Percentiles rank a stretch among this genome's conserved stretches.
Conservation (phyloP, 495 filamentous ascomycete genomes). For the Penicillium antarcticum region DNA sequence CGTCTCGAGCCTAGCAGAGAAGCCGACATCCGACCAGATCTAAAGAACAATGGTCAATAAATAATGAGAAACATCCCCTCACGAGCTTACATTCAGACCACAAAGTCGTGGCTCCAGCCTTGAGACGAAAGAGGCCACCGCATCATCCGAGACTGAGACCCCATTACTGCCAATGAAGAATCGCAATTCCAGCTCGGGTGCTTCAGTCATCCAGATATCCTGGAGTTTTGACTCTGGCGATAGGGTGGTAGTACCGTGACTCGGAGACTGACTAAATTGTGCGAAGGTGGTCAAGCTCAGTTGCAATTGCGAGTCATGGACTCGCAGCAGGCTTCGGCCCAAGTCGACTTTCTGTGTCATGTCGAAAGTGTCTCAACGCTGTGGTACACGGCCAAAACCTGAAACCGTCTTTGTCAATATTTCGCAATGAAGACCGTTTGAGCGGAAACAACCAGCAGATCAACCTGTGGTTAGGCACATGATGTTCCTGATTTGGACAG, state of each 20-base stretch:
- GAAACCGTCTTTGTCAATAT: too few species aligned
- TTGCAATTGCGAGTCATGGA: slow-evolving; percentile 8
- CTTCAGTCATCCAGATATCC: slow-evolving; percentile 28
- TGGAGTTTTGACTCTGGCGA: slow-evolving; percentile 1
- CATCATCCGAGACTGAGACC: neutral
- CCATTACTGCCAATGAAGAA: slow-evolving; percentile 13
- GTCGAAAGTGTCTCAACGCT: neutral
- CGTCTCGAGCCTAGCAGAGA: slow-evolving; percentile 21
- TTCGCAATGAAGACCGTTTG: too few species aligned
- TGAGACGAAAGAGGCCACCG: slow-evolving; percentile 13
- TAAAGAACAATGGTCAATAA: slow-evolving; percentile 1
- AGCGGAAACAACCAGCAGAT: too few species aligned
- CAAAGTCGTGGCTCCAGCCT: slow-evolving; percentile 19
- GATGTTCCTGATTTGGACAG: neutral
- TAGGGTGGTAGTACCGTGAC: neutral
- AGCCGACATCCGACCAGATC: slow-evolving; percentile 36
- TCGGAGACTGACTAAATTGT: neutral
- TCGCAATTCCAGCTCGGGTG: slow-evolving; percentile 26
- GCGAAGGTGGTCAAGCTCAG: slow-evolving; percentile 13
- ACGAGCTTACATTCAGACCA: slow-evolving; percentile 22
- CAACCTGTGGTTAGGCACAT: neutral
- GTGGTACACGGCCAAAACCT: neutral
- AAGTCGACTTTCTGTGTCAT: slow-evolving; percentile 19
- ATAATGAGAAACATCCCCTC: neutral
- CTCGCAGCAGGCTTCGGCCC: slow-evolving; percentile 10